These are phyloP conservation scores for Imleria badia DNA, from an alignment of 768 basidiomycete genomes.

Conservation along the genomic window DNA sequence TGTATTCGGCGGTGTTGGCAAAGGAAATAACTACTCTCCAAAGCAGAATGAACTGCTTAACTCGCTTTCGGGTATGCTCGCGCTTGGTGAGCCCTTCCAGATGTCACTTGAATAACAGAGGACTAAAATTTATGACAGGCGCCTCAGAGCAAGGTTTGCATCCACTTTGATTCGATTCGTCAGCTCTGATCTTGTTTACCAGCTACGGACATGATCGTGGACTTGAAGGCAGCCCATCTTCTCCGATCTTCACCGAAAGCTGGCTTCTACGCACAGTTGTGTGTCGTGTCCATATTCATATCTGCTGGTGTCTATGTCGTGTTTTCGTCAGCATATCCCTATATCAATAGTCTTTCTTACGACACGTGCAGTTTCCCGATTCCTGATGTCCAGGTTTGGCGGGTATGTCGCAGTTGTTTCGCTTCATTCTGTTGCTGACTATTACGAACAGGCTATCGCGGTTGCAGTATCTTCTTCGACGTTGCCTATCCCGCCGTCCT, in stretches of 20 bases:
- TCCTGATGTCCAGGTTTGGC: constrained; percentile 1
- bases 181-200: background rate
- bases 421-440: background rate
- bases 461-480: background rate
- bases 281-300: constrained; percentile 1
- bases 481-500: background rate
- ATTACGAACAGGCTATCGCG: background rate
- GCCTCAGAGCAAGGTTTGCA: too few species aligned
- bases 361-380: constrained; percentile 5
- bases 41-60: background rate
- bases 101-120: background rate
- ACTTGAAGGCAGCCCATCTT: background rate
- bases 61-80: background rate
- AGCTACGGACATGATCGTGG: background rate
- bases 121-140: too few species aligned
- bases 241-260: constrained; percentile 1
- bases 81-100: background rate
- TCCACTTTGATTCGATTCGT: too few species aligned
- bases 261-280: background rate
- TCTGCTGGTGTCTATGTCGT: background rate
- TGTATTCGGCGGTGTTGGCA: background rate
- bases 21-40: background rate
- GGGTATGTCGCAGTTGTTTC: background rate
- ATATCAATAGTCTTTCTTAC: background rate
- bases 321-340: constrained; percentile 3